phyloP scores from a whole-genome alignment of 306 rosid genomes.

The Medicago lupulina region DNA sequence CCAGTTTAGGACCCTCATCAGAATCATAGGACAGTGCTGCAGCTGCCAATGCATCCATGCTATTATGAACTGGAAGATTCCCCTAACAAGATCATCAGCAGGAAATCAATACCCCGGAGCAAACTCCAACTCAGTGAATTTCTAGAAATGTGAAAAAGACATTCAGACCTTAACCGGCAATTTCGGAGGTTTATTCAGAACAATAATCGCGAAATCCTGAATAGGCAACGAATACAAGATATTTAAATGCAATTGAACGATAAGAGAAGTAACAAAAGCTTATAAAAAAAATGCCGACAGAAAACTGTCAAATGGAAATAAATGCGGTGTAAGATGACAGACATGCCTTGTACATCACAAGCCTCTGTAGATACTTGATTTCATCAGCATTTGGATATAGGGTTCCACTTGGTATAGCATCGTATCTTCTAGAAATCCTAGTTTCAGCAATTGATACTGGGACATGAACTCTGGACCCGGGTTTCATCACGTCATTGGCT shows the following conservation, averaged over 20 bases:
- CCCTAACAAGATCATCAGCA: constrained; percentile 64
- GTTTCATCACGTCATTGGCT: constrained; percentile 74
- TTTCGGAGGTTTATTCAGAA: constrained; percentile 91
- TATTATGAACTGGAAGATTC: constrained; percentile 88
- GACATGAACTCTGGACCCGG: constrained; percentile 65
- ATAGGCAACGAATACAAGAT: constrained; percentile 21
- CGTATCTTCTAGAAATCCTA: constrained; percentile 82
- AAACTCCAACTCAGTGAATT: constrained; percentile 21
- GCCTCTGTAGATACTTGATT: constrained; percentile 91
- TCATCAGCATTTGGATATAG: constrained; percentile 94
- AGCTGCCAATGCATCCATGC: constrained; percentile 97
- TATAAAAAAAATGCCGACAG: not conserved
- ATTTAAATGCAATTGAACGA: constrained; percentile 20
- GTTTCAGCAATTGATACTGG: constrained; percentile 87
- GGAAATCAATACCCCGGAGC: constrained; percentile 38
- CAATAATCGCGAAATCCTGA: constrained; percentile 86
- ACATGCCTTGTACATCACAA: constrained; percentile 85
- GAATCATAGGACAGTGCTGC: constrained; percentile 88
- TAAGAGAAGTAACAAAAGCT: constrained; percentile 14
- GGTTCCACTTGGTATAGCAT: constrained; percentile 91
- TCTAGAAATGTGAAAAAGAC: constrained; percentile 28
- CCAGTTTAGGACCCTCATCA: constrained; percentile 93
- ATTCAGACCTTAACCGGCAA: constrained; percentile 89
- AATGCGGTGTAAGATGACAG: constrained; percentile 27
- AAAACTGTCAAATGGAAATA: constrained; percentile 38